Evolutionary conservation across 768 basidiomycete species (phyloP).

Genomic region (Gyrodon lividus): DNA sequence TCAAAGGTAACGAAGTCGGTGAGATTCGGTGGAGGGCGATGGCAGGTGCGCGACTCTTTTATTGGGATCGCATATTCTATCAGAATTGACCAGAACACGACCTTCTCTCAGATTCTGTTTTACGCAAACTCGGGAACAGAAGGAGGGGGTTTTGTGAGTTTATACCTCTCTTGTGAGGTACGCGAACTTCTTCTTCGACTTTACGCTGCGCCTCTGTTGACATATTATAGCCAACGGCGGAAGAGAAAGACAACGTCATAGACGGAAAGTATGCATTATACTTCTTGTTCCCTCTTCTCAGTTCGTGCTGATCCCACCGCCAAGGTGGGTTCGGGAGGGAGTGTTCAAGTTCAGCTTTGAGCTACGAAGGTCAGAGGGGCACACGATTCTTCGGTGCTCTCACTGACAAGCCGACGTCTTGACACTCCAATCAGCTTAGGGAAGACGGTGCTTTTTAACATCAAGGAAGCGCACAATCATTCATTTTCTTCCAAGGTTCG

Average conservation of each 20-base stretch:
- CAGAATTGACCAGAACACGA: background rate
- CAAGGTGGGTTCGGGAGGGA: conserved; percentile 82
- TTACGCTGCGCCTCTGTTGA: conserved; percentile 6
- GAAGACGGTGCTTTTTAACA: conserved; percentile 54
- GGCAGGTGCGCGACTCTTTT: conserved; percentile 50
- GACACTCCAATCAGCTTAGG: conserved; percentile 29
- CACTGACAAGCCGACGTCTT: background rate
- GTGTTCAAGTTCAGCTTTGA: conserved; percentile 87
- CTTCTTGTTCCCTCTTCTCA: background rate
- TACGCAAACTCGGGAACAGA: conserved; percentile 77
- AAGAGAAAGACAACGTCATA: conserved; percentile 68
- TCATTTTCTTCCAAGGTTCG: conserved; percentile 70
- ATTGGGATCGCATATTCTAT: background rate
- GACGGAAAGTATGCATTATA: conserved; percentile 51
- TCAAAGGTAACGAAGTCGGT: conserved; percentile 76
- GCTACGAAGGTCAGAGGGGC: conserved; percentile 57
- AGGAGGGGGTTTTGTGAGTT: conserved; percentile 62
- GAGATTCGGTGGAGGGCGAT: conserved; percentile 72
- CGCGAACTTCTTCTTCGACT: conserved; percentile 16
- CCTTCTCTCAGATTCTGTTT: conserved; percentile 62
- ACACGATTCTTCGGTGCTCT: background rate
- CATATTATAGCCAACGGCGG: conserved; percentile 60
- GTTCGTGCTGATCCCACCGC: background rate
- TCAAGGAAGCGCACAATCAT: conserved; percentile 81
- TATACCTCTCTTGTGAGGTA: conserved; percentile 84